These are phyloP conservation scores for Phytophthora sansomeana DNA, from an alignment of 352 stramenopile species.

Conservation along the genomic window DNA sequence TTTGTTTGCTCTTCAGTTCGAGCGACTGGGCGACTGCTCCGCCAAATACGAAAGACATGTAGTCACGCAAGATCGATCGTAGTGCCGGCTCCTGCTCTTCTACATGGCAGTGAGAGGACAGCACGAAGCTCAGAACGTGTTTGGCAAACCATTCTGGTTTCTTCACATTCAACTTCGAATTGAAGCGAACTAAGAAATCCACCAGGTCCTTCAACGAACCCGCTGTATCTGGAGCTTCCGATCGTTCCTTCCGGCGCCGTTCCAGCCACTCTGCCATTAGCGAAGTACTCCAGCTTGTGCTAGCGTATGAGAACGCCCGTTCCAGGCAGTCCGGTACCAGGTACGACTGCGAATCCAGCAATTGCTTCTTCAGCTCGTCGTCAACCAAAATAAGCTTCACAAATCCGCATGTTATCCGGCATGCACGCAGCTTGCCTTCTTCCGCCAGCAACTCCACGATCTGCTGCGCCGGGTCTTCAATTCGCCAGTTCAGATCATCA, in stretches of 20 bases:
- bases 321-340: constrained; percentile 60
- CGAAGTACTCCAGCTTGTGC: constrained; percentile 44
- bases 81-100: constrained; percentile 40
- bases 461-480: constrained; percentile 54
- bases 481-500: constrained; percentile 42
- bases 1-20: constrained; percentile 25
- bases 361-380: constrained; percentile 34
- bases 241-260: constrained; percentile 26
- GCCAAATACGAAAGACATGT: constrained; percentile 67
- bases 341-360: constrained; percentile 40
- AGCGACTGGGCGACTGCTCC: constrained; percentile 24
- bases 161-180: constrained; percentile 60
- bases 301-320: constrained; percentile 54
- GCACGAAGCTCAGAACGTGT: constrained; percentile 67
- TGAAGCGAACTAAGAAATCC: constrained; percentile 52
- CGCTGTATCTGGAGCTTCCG: neutral
- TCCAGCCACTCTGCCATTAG: constrained; percentile 47
- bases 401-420: constrained; percentile 50
- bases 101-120: constrained; percentile 44
- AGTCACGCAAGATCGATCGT: constrained; percentile 41
- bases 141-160: constrained; percentile 81
- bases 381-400: constrained; percentile 51
- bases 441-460: constrained; percentile 62
- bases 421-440: constrained; percentile 52
- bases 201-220: constrained; percentile 44